A percentile compares a stretch with the other conserved stretches of the same genome.
phyloP scores from a whole-genome alignment of 2,329 filamentous ascomycete species.

The Penicillium occitanis region DNA sequence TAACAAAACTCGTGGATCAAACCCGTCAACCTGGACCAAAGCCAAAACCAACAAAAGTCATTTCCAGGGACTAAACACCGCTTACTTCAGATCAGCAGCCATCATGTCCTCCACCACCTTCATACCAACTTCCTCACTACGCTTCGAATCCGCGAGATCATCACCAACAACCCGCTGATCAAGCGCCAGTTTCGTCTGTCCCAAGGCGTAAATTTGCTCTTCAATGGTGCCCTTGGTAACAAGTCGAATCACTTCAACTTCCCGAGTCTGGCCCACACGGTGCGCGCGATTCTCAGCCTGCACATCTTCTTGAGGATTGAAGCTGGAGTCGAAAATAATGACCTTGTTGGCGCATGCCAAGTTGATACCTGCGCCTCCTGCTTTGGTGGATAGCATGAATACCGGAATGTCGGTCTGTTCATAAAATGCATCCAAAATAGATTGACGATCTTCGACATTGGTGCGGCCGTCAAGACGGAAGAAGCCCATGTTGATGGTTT shows the following conservation, averaged over 20 bases:
- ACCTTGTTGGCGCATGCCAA: slow-evolving; percentile 95
- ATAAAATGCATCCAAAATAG: slow-evolving; percentile 84
- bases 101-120: slow-evolving; percentile 53
- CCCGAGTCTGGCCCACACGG: slow-evolving; percentile 83
- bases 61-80: background rate
- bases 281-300: slow-evolving; percentile 97
- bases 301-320: slow-evolving; percentile 97
- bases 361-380: slow-evolving; percentile 96
- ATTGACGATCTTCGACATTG: slow-evolving; percentile 77
- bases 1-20: background rate
- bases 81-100: slow-evolving; percentile 39
- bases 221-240: slow-evolving; percentile 82
- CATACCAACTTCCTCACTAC: slow-evolving; percentile 51
- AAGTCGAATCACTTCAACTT: slow-evolving; percentile 86
- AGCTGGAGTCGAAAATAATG: slow-evolving; percentile 93
- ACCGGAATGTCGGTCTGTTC: slow-evolving; percentile 74
- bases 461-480: slow-evolving; percentile 86
- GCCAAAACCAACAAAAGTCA: background rate
- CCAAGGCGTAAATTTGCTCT: slow-evolving; percentile 87
- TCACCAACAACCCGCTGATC: slow-evolving; percentile 71
- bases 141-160: slow-evolving; percentile 52
- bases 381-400: slow-evolving; percentile 89
- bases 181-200: slow-evolving; percentile 87
- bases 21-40: background rate
- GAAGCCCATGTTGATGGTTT: slow-evolving; percentile 69